These are phyloP conservation scores for Penicillium glabrum DNA, from an alignment of 2,329 filamentous ascomycete species.

Conservation along the genomic window DNA sequence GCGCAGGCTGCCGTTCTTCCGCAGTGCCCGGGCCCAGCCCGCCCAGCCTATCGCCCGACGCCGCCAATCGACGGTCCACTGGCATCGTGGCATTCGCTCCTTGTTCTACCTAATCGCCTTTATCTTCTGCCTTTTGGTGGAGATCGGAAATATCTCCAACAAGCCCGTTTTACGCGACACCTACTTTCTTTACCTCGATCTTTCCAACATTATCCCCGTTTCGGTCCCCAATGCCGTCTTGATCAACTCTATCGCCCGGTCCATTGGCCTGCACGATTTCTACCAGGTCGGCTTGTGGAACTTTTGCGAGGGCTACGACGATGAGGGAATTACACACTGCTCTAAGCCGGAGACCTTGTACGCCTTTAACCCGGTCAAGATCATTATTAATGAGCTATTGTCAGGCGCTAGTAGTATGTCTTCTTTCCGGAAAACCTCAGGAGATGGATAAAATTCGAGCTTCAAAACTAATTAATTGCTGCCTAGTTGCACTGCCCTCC, in stretches of 20 bases:
- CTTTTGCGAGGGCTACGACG: constrained; percentile 82
- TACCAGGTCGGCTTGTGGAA: constrained; percentile 92
- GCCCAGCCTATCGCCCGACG: constrained; percentile 29
- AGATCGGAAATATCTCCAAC: constrained; percentile 72
- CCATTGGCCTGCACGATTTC: constrained; percentile 87
- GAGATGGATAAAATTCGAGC: not conserved
- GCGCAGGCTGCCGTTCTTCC: constrained; percentile 27
- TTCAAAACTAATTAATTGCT: not conserved
- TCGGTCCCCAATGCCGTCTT: constrained; percentile 70
- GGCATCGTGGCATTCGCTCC: constrained; percentile 64
- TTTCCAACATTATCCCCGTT: constrained; percentile 76
- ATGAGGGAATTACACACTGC: constrained; percentile 69
- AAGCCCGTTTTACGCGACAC: constrained; percentile 64
- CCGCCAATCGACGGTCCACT: constrained; percentile 40
- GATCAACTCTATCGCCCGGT: constrained; percentile 84
- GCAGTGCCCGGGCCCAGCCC: constrained; percentile 19
- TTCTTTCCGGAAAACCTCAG: not conserved
- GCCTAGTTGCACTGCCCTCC: constrained; percentile 69
- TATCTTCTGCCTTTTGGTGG: constrained; percentile 77
- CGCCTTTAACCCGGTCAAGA: constrained; percentile 88
- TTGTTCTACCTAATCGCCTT: constrained; percentile 72
- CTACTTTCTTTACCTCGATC: constrained; percentile 82
- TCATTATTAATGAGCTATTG: constrained; percentile 77
- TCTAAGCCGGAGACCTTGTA: constrained; percentile 69
- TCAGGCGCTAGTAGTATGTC: constrained; percentile 70